Evolutionary conservation across 352 stramenopile species (phyloP).

Genomic region (Phytophthora pisi): DNA sequence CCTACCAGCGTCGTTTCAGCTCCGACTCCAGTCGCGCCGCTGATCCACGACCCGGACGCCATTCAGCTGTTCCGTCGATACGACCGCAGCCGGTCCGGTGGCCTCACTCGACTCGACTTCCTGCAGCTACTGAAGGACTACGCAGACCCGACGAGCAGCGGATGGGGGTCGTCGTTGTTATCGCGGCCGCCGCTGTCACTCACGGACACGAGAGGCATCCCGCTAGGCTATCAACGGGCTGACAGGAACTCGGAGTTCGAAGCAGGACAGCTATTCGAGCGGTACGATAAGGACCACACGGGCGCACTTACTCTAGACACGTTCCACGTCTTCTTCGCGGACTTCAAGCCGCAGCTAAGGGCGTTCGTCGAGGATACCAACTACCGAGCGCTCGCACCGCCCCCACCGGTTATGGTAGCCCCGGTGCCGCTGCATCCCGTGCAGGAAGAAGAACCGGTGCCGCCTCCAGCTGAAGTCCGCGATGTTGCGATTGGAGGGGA

Average conservation of each 20-base stretch:
- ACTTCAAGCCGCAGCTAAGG: conserved; percentile 71
- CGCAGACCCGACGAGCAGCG: conserved; percentile 27
- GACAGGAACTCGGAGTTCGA: conserved; percentile 86
- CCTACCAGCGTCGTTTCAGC: neutral
- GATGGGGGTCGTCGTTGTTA: conserved; percentile 1
- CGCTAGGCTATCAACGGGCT: conserved; percentile 73
- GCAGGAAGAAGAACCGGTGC: conserved; percentile 23
- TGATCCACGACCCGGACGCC: conserved; percentile 59
- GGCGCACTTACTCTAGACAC: conserved; percentile 65
- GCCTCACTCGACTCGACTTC: conserved; percentile 69
- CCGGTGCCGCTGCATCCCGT: conserved; percentile 13
- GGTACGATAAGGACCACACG: conserved; percentile 68
- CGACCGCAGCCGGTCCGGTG: conserved; percentile 56
- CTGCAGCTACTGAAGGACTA: conserved; percentile 78
- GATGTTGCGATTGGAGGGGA: conserved; percentile 9
- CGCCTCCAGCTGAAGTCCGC: conserved; percentile 1
- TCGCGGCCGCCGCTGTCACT: conserved; percentile 56
- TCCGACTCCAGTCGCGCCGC: neutral
- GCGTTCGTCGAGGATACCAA: conserved; percentile 71
- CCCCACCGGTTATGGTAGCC: conserved; percentile 1
- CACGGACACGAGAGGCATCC: conserved; percentile 66
- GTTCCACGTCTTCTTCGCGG: conserved; percentile 74
- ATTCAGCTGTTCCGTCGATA: conserved; percentile 86
- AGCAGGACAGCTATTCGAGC: conserved; percentile 82
- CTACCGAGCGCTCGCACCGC: conserved; percentile 27